Percentiles rank a stretch among this genome's conserved stretches.
Conservation (phyloP, 306 rosid genomes). For the Cicer pinnatifidum region DNA sequence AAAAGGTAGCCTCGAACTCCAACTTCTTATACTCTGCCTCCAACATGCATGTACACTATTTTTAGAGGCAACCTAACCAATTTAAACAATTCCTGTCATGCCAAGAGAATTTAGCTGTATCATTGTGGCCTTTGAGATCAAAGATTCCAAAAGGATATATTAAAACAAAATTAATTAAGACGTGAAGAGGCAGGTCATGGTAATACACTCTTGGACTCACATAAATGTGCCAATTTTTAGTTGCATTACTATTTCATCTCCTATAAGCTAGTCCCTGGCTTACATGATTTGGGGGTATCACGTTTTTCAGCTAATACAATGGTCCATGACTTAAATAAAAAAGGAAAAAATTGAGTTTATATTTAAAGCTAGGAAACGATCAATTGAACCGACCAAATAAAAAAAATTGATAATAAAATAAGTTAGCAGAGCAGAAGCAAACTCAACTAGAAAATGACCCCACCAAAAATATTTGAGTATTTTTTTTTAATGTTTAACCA, state of each 20-base stretch:
- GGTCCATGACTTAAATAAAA: slow-evolving; percentile 11
- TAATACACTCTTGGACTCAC: slow-evolving; percentile 38
- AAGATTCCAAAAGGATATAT: slow-evolving; percentile 38
- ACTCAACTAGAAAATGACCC: slow-evolving; percentile 38
- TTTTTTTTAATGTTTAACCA: slow-evolving; percentile 7
- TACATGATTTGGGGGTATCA: slow-evolving; percentile 30
- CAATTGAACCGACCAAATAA: slow-evolving; percentile 11
- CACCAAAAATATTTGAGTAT: slow-evolving; percentile 11
- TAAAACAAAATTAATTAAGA: slow-evolving; percentile 6
- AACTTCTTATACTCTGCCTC: slow-evolving; percentile 33
- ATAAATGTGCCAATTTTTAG: slow-evolving; percentile 47
- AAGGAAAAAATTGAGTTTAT: neutral
- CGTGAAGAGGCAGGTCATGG: slow-evolving; percentile 14
- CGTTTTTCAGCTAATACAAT: slow-evolving; percentile 12
- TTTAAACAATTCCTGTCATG: slow-evolving; percentile 40
- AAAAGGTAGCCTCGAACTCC: slow-evolving; percentile 36
- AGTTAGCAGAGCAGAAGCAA: neutral
- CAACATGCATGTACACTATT: slow-evolving; percentile 16
- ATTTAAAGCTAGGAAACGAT: slow-evolving; percentile 39
- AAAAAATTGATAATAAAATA: slow-evolving; percentile 8
- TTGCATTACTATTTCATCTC: slow-evolving; percentile 40
- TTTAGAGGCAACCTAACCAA: slow-evolving; percentile 46
- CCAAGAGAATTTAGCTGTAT: slow-evolving; percentile 51
- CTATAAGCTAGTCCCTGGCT: slow-evolving; percentile 34
- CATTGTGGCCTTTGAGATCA: slow-evolving; percentile 46